Conservation (phyloP, 2,329 filamentous ascomycete genomes). For the Colletotrichum kahawae region DNA sequence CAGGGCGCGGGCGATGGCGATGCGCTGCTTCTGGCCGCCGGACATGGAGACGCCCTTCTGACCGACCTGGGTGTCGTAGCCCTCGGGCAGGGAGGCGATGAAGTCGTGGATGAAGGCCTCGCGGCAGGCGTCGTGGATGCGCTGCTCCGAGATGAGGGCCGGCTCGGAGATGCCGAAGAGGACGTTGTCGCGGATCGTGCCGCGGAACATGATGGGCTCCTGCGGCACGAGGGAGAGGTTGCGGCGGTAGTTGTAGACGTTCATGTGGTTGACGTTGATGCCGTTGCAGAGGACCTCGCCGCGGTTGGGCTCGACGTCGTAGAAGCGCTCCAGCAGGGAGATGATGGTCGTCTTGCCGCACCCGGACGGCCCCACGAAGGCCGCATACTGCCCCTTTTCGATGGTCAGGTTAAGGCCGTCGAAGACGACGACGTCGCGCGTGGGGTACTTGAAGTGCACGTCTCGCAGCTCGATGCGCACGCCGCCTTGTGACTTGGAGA, state of each 20-base stretch:
- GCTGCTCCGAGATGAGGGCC: constrained; percentile 29
- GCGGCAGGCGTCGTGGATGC: constrained; percentile 32
- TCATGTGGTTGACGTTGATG: constrained; percentile 39
- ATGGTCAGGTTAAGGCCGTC: constrained; percentile 29
- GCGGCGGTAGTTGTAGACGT: constrained; percentile 44
- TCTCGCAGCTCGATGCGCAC: constrained; percentile 25
- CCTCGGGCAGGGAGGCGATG: constrained; percentile 53
- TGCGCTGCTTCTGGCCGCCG: constrained; percentile 61
- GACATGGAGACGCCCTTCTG: constrained; percentile 64
- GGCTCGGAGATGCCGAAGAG: constrained; percentile 47
- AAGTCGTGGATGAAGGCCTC: constrained; percentile 63
- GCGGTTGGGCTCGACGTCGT: constrained; percentile 50
- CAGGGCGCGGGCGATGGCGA: constrained; percentile 60
- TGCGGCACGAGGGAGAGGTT: constrained; percentile 55
- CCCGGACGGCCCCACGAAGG: constrained; percentile 49
- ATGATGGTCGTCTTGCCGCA: constrained; percentile 60
- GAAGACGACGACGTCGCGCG: constrained; percentile 27
- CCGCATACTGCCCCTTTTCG: constrained; percentile 46
- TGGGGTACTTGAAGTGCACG: constrained; percentile 27
- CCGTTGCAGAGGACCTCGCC: constrained; percentile 44
- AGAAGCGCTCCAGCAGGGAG: constrained; percentile 59
- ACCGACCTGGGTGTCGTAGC: constrained; percentile 50
- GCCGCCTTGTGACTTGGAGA: constrained; percentile 11
- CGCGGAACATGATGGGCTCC: constrained; percentile 55
- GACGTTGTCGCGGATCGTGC: constrained; percentile 53